These are phyloP conservation scores for Podospora comata DNA, from an alignment of 495 filamentous ascomycete genomes.

Conservation along the genomic window DNA sequence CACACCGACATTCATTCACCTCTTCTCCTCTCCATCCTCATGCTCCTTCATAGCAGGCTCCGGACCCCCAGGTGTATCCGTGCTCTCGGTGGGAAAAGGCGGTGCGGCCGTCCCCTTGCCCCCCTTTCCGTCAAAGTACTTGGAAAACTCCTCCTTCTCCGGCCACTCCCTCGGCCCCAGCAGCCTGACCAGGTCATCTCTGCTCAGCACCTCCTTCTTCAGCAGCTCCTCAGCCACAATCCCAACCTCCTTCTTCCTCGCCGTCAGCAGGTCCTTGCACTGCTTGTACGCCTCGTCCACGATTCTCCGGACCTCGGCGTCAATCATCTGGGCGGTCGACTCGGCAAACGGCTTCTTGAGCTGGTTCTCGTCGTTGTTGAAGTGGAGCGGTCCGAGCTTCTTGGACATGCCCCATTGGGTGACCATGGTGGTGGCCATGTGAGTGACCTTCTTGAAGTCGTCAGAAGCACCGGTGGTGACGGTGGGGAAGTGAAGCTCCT, in stretches of 20 bases:
- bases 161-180: constrained; percentile 78
- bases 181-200: constrained; percentile 88
- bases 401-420: constrained; percentile 97
- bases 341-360: constrained; percentile 95
- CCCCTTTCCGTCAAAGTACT: constrained; percentile 71
- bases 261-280: constrained; percentile 75
- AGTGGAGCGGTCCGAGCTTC: constrained; percentile 87
- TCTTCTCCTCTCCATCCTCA: constrained; percentile 9
- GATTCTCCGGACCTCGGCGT: constrained; percentile 83
- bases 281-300: constrained; percentile 87
- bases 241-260: constrained; percentile 84
- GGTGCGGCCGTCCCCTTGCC: constrained; percentile 48
- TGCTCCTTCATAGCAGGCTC: constrained; percentile 20
- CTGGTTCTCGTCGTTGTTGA: constrained; percentile 71
- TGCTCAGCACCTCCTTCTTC: constrained; percentile 80
- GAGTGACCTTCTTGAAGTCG: constrained; percentile 98
- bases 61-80: constrained; percentile 33
- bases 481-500: constrained; percentile 93
- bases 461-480: constrained; percentile 92
- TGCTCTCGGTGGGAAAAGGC: constrained; percentile 50
- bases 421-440: constrained; percentile 93
- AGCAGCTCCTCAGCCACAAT: constrained; percentile 91
- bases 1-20: not conserved
- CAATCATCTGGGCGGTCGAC: constrained; percentile 85
- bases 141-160: constrained; percentile 82